Conservation (phyloP, 805 yeast species). For the Candida wancherniae region DNA sequence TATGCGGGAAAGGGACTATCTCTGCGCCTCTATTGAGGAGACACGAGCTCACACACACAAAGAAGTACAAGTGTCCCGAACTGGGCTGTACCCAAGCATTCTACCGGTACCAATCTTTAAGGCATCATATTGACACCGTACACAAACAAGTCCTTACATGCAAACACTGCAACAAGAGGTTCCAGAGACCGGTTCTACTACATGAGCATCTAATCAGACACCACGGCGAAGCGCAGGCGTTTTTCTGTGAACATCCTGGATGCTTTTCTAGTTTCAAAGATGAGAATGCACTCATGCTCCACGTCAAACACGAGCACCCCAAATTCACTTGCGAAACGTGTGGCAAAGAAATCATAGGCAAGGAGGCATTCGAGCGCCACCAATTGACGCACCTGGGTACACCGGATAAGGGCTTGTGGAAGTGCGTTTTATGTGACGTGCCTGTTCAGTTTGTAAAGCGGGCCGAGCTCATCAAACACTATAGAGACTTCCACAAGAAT, state of each 20-base stretch:
- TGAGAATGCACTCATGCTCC: constrained; percentile 70
- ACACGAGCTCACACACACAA: constrained; percentile 77
- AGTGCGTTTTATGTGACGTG: constrained; percentile 50
- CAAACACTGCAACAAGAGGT: constrained; percentile 57
- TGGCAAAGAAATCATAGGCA: constrained; percentile 69
- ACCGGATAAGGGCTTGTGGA: constrained; percentile 49
- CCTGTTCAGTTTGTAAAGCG: constrained; percentile 47
- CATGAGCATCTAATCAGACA: constrained; percentile 60
- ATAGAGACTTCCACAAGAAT: constrained; percentile 43
- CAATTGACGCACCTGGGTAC: constrained; percentile 59
- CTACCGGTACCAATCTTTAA: constrained; percentile 67
- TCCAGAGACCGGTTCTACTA: constrained; percentile 60
- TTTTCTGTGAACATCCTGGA: constrained; percentile 59
- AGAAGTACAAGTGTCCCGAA: constrained; percentile 42
- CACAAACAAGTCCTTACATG: constrained; percentile 60
- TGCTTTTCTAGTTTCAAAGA: constrained; percentile 60
- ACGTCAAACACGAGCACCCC: constrained; percentile 69
- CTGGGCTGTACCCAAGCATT: constrained; percentile 65
- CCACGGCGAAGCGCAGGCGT: constrained; percentile 54
- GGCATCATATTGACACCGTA: constrained; percentile 61
- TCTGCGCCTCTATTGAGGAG: constrained; percentile 76
- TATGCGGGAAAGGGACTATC: constrained; percentile 79
- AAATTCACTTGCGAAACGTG: constrained; percentile 61
- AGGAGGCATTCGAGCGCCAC: constrained; percentile 64
- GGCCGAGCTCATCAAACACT: constrained; percentile 54